Conservation (phyloP, 2,329 filamentous ascomycete species). For the Septoria petroselini region DNA sequence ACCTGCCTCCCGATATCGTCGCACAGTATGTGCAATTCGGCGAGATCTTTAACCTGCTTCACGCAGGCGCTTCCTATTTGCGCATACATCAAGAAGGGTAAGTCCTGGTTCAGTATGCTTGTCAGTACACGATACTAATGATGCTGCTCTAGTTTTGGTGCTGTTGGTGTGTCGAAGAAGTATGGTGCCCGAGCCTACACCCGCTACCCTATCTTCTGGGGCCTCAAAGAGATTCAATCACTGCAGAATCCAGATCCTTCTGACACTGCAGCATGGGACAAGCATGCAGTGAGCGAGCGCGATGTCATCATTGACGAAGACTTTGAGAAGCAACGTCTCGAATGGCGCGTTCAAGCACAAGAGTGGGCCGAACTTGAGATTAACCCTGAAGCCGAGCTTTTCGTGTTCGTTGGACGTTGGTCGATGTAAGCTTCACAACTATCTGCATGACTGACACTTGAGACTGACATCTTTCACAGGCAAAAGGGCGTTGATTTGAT, state of each 20-base stretch:
- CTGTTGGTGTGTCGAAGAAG: conserved; percentile 65
- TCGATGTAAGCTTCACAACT: conserved; percentile 43
- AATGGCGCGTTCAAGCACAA: conserved; percentile 59
- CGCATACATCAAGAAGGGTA: conserved; percentile 60
- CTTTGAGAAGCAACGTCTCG: conserved; percentile 52
- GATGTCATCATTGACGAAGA: conserved; percentile 52
- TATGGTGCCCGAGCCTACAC: conserved; percentile 63
- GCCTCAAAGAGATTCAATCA: conserved; percentile 58
- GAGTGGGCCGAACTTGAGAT: conserved; percentile 63
- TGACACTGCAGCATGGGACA: conserved; percentile 58
- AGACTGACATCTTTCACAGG: background rate
- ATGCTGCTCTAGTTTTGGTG: conserved; percentile 49
- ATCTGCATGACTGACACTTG: background rate
- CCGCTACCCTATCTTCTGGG: conserved; percentile 66
- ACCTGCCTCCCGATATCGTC: conserved; percentile 55
- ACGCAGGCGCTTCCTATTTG: conserved; percentile 61
- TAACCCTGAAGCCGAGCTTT: conserved; percentile 58
- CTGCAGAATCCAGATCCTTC: conserved; percentile 63
- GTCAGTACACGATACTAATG: background rate
- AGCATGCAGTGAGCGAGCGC: conserved; percentile 47
- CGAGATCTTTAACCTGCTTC: conserved; percentile 64
- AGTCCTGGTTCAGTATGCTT: background rate
- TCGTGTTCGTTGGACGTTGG: conserved; percentile 67
- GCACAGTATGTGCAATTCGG: conserved; percentile 63
- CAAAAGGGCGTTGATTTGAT: conserved; percentile 66